phyloP scores from a whole-genome alignment of 345 rosid species.

The Excoecaria cochinchinensis region DNA sequence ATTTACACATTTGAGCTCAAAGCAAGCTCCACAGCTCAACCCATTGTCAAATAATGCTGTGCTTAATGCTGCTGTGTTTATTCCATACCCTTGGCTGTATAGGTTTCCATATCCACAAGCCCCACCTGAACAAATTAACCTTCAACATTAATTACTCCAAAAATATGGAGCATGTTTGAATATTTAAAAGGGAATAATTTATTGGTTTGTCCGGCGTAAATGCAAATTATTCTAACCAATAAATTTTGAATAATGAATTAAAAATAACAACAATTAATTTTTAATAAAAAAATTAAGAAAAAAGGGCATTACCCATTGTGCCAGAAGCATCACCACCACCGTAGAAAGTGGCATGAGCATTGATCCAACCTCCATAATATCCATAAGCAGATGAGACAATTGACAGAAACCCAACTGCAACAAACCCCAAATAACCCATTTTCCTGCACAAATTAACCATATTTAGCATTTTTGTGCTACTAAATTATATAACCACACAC shows the following conservation, averaged over 20 bases:
- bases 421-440: constrained; percentile 29
- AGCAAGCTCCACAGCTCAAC: constrained; percentile 32
- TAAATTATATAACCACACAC: too few species aligned
- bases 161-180: too few species aligned
- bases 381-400: constrained; percentile 34
- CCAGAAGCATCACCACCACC: constrained; percentile 38
- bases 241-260: too few species aligned
- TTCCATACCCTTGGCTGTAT: constrained; percentile 29
- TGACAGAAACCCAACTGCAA: constrained; percentile 29
- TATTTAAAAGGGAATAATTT: too few species aligned
- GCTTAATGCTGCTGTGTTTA: constrained; percentile 29
- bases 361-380: constrained; percentile 40
- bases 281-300: too few species aligned
- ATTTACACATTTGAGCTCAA: constrained; percentile 29
- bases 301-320: constrained; percentile 23
- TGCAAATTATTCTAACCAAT: too few species aligned
- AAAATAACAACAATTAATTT: too few species aligned
- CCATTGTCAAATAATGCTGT: constrained; percentile 31
- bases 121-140: constrained; percentile 11
- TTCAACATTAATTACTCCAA: too few species aligned
- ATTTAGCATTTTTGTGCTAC: neutral
- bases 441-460: constrained; percentile 9
- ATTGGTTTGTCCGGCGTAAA: too few species aligned
- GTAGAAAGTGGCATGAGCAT: constrained; percentile 33
- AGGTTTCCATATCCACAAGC: constrained; percentile 31